phyloP scores from a whole-genome alignment of 495 filamentous ascomycete genomes.

The Peziza echinospora region DNA sequence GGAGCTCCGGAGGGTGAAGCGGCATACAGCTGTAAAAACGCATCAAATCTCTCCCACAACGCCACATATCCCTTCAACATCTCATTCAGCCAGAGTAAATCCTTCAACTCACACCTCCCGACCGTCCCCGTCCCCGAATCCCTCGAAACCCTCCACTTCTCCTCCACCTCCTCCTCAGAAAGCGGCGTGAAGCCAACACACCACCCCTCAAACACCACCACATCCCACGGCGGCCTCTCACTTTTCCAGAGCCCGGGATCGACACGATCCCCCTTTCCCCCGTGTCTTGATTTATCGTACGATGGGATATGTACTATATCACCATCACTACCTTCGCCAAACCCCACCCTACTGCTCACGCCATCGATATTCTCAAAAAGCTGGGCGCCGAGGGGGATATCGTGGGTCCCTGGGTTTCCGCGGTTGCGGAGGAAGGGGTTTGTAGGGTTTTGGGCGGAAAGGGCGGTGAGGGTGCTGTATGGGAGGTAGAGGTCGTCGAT shows the following conservation, averaged over 20 bases:
- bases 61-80: slow-evolving; percentile 46
- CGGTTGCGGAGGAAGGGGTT: slow-evolving; percentile 66
- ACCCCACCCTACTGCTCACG: slow-evolving; percentile 23
- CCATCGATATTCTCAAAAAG: slow-evolving; percentile 32
- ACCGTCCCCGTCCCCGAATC: slow-evolving; percentile 26
- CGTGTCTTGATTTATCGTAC: slow-evolving; percentile 67
- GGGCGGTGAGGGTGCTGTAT: slow-evolving; percentile 43
- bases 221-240: slow-evolving; percentile 37
- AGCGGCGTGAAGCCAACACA: slow-evolving; percentile 65
- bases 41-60: slow-evolving; percentile 37
- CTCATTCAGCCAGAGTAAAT: slow-evolving; percentile 53
- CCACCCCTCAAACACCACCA: slow-evolving; percentile 84
- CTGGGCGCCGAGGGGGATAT: slow-evolving; percentile 38
- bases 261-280: slow-evolving; percentile 58
- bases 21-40: slow-evolving; percentile 61
- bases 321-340: too few species aligned
- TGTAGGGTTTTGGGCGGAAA: slow-evolving; percentile 39
- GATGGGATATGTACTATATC: slow-evolving; percentile 36
- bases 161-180: slow-evolving; percentile 29
- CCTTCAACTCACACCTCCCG: slow-evolving; percentile 38
- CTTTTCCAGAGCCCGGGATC: slow-evolving; percentile 36
- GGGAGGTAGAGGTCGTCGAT: slow-evolving; percentile 84
- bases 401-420: slow-evolving; percentile 74
- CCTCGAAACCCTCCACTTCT: slow-evolving; percentile 30
- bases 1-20: slow-evolving; percentile 1